Percentiles rank a stretch among this genome's conserved stretches.
phyloP scores from a whole-genome alignment of 306 rosid genomes.

The cucumber (Cucumis sativus) region DNA sequence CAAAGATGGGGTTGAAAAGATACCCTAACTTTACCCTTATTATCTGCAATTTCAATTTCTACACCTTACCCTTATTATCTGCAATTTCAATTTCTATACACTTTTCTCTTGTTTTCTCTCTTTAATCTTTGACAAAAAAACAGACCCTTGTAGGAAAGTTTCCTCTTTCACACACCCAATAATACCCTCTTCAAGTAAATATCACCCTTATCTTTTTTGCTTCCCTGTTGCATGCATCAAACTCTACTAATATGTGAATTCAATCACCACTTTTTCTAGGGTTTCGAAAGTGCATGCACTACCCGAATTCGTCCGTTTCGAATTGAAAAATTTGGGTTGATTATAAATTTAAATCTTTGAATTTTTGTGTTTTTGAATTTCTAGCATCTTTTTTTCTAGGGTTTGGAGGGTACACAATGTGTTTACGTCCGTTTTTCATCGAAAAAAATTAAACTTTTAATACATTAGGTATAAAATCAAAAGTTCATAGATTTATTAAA shows the following conservation, averaged over 20 bases:
- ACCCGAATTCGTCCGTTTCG: background rate
- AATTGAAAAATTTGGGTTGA: no score
- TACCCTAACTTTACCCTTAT: background rate
- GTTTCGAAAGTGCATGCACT: background rate
- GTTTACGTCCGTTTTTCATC: no score
- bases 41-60: background rate
- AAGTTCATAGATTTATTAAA: no score
- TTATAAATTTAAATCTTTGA: no score
- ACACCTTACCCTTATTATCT: background rate
- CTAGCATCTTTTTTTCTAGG: no score
- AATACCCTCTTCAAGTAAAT: background rate
- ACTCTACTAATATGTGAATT: background rate
- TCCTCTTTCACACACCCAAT: background rate
- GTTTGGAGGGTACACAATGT: no score
- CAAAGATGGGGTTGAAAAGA: background rate
- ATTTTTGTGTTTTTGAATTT: no score
- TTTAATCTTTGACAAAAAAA: background rate
- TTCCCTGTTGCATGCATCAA: background rate
- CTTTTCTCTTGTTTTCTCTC: background rate
- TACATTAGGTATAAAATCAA: no score
- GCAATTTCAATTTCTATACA: background rate
- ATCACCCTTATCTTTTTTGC: background rate
- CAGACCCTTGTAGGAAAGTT: background rate
- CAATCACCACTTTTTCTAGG: background rate
- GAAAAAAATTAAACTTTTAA: no score